A percentile compares a stretch with the other conserved stretches of the same genome.
phyloP scores from a whole-genome alignment of 2,329 filamentous ascomycete species.

The Ophiostoma sp. region DNA sequence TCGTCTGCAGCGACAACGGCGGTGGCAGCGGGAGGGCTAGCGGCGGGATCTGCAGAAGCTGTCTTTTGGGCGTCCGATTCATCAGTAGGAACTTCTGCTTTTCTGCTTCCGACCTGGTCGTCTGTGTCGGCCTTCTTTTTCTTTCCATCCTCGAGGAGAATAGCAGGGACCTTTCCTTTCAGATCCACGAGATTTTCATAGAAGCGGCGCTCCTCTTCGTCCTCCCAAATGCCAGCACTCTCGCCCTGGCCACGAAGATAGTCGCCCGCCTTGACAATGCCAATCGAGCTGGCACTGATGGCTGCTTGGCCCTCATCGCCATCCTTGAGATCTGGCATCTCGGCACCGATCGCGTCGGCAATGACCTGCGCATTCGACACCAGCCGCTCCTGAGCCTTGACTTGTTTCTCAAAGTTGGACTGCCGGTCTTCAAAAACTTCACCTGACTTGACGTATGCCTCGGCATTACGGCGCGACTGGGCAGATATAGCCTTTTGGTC shows the following conservation, averaged over 20 bases:
- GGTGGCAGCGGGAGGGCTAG: conserved; percentile 24
- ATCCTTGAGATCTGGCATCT: conserved; percentile 91
- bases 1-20: conserved; percentile 57
- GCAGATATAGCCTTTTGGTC: conserved; percentile 84
- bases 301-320: conserved; percentile 63
- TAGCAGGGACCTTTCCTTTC: conserved; percentile 90
- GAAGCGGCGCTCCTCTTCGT: conserved; percentile 94
- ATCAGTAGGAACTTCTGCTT: conserved; percentile 41
- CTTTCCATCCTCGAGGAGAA: conserved; percentile 87
- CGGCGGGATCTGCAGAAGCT: neutral
- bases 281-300: conserved; percentile 68
- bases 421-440: conserved; percentile 98
- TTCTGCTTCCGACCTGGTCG: conserved; percentile 74
- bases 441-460: conserved; percentile 96
- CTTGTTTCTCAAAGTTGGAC: conserved; percentile 87
- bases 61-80: conserved; percentile 38
- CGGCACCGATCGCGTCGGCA: conserved; percentile 77
- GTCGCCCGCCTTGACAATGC: conserved; percentile 87
- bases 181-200: conserved; percentile 96
- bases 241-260: conserved; percentile 87
- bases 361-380: conserved; percentile 85
- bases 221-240: conserved; percentile 94
- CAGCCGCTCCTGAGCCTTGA: conserved; percentile 87
- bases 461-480: conserved; percentile 90
- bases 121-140: conserved; percentile 91